Evolutionary conservation across 352 stramenopile species (phyloP).

Genomic region (Globisporangium uncinulatum): DNA sequence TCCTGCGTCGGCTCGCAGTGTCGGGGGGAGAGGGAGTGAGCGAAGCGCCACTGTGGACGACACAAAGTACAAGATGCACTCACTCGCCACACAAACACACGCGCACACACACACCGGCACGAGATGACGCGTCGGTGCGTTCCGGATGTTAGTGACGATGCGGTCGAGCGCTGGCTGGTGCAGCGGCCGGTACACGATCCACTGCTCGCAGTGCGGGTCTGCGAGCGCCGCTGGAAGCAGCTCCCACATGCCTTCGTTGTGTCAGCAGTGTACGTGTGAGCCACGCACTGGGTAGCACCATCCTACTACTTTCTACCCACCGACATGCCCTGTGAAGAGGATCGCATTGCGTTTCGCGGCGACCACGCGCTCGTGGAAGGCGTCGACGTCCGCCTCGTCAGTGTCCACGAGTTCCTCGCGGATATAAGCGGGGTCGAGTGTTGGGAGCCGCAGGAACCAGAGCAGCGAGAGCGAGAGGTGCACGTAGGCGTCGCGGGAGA

Average conservation of each 20-base stretch:
- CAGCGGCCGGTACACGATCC: constrained; percentile 54
- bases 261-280: too few relatives aligned
- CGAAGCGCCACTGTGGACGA: too few relatives aligned
- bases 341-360: constrained; percentile 19
- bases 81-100: neutral
- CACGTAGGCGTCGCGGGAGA: constrained; percentile 25
- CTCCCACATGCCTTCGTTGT: constrained; percentile 39
- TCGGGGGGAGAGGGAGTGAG: too few relatives aligned
- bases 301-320: constrained; percentile 10
- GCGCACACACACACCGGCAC: constrained; percentile 24
- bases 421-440: constrained; percentile 10
- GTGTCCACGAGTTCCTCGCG: constrained; percentile 11
- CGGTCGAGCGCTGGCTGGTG: constrained; percentile 32
- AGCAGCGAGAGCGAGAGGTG: constrained; percentile 35
- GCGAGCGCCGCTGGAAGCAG: constrained; percentile 33
- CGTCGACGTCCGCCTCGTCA: constrained; percentile 1
- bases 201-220: constrained; percentile 31
- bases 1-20: too few relatives aligned
- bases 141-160: constrained; percentile 31
- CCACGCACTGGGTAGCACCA: too few relatives aligned
- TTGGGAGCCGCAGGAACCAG: constrained; percentile 42
- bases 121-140: constrained; percentile 23
- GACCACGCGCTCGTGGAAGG: constrained; percentile 2
- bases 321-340: constrained; percentile 39
- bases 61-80: neutral